phyloP scores from a whole-genome alignment of 2,329 filamentous ascomycete species.

The Colletotrichum destructivum region DNA sequence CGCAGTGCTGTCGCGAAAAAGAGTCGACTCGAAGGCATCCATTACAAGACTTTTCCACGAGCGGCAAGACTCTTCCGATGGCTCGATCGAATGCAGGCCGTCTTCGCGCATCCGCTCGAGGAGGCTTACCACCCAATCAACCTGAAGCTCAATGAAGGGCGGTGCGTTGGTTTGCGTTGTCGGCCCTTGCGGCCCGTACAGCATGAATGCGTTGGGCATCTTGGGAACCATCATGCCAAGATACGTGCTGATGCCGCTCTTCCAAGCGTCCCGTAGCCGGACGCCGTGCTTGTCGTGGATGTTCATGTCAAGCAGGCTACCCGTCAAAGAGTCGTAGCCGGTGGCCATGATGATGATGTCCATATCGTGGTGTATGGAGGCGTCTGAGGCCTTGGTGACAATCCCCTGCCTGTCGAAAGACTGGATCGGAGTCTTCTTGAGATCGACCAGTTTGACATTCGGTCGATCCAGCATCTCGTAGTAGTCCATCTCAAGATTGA shows the following conservation, averaged over 20 bases:
- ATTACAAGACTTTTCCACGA: slow-evolving; percentile 8
- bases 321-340: slow-evolving; percentile 45
- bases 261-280: slow-evolving; percentile 41
- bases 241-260: slow-evolving; percentile 42
- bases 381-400: slow-evolving; percentile 7
- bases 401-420: slow-evolving; percentile 22
- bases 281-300: slow-evolving; percentile 42
- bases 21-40: slow-evolving; percentile 15
- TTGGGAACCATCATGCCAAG: slow-evolving; percentile 45
- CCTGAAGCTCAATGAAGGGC: slow-evolving; percentile 45
- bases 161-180: slow-evolving; percentile 44
- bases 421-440: slow-evolving; percentile 28
- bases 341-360: slow-evolving; percentile 44
- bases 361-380: slow-evolving; percentile 3
- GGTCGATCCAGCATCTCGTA: slow-evolving; percentile 40
- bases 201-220: slow-evolving; percentile 44
- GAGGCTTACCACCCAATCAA: slow-evolving; percentile 43
- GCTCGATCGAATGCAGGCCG: slow-evolving; percentile 10
- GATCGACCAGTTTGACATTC: slow-evolving; percentile 32
- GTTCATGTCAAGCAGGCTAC: slow-evolving; percentile 45
- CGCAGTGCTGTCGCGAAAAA: slow-evolving; percentile 33
- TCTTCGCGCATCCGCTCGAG: slow-evolving; percentile 40
- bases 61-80: slow-evolving; percentile 13
- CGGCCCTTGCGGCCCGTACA: slow-evolving; percentile 46
- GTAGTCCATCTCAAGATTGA: slow-evolving; percentile 29